Conservation (phyloP, 768 basidiomycete species). For the Russula vinacea region DNA sequence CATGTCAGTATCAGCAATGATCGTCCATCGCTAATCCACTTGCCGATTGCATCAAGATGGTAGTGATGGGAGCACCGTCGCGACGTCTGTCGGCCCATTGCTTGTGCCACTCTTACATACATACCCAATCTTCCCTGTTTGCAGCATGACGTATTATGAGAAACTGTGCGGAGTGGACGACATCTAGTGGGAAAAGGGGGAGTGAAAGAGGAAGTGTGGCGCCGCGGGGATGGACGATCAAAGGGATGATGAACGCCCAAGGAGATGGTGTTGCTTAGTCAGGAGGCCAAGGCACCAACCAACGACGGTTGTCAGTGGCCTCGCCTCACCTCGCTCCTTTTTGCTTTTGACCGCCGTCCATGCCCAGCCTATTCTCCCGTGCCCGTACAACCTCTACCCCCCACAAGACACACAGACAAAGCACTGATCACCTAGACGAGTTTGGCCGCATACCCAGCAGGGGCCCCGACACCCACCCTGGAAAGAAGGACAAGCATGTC, state of each 20-base stretch:
- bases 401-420: slow-evolving; percentile 30
- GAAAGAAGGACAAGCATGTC: slow-evolving; percentile 42
- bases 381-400: slow-evolving; percentile 60
- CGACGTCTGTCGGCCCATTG: background rate
- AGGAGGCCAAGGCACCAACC: background rate
- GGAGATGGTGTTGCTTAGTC: background rate
- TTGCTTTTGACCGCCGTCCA: slow-evolving; percentile 37
- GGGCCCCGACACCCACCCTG: slow-evolving; percentile 32
- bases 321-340: background rate
- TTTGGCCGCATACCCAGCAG: slow-evolving; percentile 59
- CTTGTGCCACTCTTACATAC: background rate
- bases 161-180: background rate
- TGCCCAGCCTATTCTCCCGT: slow-evolving; percentile 76
- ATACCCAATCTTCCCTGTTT: background rate
- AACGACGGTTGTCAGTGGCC: slow-evolving; percentile 7
- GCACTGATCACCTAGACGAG: slow-evolving; percentile 49
- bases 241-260: no score
- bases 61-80: background rate
- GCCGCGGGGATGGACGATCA: no score
- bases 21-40: background rate
- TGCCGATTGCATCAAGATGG: background rate
- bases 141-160: no score
- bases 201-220: background rate
- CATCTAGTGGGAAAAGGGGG: background rate
- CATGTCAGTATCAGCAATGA: background rate